phyloP scores from a whole-genome alignment of 164 flowering plant species.

The Tetracentron sinense region DNA sequence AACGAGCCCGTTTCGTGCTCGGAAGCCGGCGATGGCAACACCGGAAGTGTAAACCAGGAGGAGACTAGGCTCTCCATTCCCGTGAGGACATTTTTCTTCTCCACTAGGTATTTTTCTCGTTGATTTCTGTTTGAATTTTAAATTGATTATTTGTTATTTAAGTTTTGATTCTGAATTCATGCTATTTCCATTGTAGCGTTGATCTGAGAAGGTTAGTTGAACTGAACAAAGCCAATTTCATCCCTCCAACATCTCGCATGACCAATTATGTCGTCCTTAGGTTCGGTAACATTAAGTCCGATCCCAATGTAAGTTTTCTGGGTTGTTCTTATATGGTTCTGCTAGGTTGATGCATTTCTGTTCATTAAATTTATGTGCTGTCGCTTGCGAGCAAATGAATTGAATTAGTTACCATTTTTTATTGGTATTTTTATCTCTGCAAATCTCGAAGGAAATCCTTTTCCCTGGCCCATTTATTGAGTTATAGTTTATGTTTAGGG shows the following conservation, averaged over 20 bases:
- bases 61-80: conserved; percentile 43
- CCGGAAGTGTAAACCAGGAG: conserved; percentile 15
- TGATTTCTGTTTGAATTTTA: background rate
- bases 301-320: conserved; percentile 23
- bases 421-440: too few species aligned
- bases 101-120: conserved; percentile 55
- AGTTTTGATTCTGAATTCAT: background rate
- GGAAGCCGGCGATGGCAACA: conserved; percentile 24
- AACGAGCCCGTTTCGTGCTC: conserved; percentile 35
- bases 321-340: background rate
- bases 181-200: conserved; percentile 47
- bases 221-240: conserved; percentile 62
- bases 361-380: background rate
- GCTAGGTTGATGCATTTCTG: background rate
- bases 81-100: conserved; percentile 80
- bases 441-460: too few species aligned
- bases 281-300: conserved; percentile 44
- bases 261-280: conserved; percentile 73
- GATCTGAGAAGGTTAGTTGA: conserved; percentile 77
- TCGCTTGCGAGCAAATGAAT: background rate
- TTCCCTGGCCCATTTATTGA: too few species aligned
- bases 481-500: too few species aligned
- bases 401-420: too few species aligned
- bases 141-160: background rate
- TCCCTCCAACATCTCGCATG: conserved; percentile 79